phyloP scores from a whole-genome alignment of 2,329 filamentous ascomycete genomes.

The Fusarium falciforme region DNA sequence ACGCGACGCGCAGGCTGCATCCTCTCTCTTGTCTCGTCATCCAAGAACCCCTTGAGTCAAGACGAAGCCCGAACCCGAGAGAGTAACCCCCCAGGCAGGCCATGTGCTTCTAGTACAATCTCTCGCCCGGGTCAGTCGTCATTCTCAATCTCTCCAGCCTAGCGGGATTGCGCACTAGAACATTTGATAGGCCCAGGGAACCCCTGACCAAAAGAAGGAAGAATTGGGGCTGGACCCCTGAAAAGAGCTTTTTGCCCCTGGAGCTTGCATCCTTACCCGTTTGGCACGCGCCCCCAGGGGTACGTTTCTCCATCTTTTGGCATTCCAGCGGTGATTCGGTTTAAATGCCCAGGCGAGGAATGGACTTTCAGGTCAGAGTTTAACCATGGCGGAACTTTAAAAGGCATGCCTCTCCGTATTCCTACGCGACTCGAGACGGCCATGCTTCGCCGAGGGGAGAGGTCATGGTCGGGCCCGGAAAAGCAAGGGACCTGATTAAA shows the following conservation, averaged over 20 bases:
- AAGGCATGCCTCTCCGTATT: background rate
- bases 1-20: background rate
- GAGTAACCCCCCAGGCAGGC: background rate
- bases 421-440: background rate
- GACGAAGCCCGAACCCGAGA: background rate
- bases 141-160: background rate
- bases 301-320: background rate
- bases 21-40: background rate
- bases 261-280: conserved; percentile 18
- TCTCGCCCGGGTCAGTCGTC: background rate
- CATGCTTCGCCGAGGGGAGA: no score
- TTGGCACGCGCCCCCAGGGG: conserved; percentile 5
- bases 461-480: background rate
- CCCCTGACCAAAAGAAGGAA: conserved; percentile 22
- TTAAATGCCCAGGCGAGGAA: background rate
- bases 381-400: background rate
- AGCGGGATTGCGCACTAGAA: background rate
- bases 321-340: conserved; percentile 8
- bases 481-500: conserved; percentile 4
- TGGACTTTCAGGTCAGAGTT: background rate
- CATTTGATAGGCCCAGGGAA: conserved; percentile 1
- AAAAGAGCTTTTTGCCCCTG: conserved; percentile 18
- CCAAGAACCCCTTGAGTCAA: background rate
- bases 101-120: background rate
- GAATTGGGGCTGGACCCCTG: conserved; percentile 23